Percentiles rank a stretch among this genome's conserved stretches.
Evolutionary conservation across 345 rosid genomes (phyloP).

Genomic region (Iberis pinnata): DNA sequence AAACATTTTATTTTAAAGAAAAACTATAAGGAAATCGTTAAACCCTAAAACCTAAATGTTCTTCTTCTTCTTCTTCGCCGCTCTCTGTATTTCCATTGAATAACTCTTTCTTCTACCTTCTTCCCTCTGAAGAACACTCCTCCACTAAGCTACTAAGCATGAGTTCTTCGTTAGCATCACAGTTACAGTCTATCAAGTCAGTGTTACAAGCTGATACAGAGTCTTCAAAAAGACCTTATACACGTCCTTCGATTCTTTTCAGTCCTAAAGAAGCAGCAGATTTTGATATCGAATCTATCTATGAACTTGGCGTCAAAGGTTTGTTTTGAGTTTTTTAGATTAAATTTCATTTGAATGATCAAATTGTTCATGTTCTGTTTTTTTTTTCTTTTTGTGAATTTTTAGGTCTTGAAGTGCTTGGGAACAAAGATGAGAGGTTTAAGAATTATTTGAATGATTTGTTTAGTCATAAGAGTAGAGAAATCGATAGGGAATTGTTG

Average conservation of each 20-base stretch:
- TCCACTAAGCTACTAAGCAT: slow-evolving; percentile 19
- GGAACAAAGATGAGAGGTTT: slow-evolving; percentile 58
- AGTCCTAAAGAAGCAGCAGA: slow-evolving; percentile 44
- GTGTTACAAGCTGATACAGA: slow-evolving; percentile 46
- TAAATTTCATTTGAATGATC: too few relatives aligned
- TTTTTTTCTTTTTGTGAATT: neutral
- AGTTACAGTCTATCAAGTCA: slow-evolving; percentile 57
- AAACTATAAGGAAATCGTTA: neutral
- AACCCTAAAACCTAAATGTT: slow-evolving; percentile 24
- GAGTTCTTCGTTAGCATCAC: slow-evolving; percentile 57
- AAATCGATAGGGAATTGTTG: slow-evolving; percentile 73
- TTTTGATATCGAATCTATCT: slow-evolving; percentile 58
- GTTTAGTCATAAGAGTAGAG: slow-evolving; percentile 71
- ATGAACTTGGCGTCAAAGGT: slow-evolving; percentile 56
- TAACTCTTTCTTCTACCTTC: neutral
- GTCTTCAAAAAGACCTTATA: slow-evolving; percentile 29
- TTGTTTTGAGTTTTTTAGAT: neutral
- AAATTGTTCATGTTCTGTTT: too few relatives aligned
- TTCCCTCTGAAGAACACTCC: neutral
- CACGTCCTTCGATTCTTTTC: slow-evolving; percentile 36
- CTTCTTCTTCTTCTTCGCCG: slow-evolving; percentile 16
- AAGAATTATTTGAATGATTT: slow-evolving; percentile 48
- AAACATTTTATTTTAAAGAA: too few relatives aligned
- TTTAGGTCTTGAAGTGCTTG: slow-evolving; percentile 76
- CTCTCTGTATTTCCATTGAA: neutral